Evolutionary conservation across 2,329 filamentous ascomycete species (phyloP).

Genomic region (Alternaria triticina): DNA sequence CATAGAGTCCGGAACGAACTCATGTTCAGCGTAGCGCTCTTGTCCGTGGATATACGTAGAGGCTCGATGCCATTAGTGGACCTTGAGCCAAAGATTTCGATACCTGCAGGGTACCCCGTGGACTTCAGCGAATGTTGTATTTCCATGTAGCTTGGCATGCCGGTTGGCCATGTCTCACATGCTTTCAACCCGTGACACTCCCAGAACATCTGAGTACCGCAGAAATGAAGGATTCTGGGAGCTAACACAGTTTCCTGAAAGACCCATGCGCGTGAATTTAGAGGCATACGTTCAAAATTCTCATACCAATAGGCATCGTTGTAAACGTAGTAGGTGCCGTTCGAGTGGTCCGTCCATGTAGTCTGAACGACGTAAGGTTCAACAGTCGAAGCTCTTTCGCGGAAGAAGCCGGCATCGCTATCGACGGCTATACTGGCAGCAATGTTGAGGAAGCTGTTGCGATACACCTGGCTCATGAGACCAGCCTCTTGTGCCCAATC

Average conservation of each 20-base stretch:
- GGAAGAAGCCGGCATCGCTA: neutral
- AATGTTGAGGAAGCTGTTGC: neutral
- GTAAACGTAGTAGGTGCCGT: neutral
- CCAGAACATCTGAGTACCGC: neutral
- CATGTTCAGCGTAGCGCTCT: no score
- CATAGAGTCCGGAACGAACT: neutral
- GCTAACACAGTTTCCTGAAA: neutral
- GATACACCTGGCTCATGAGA: neutral
- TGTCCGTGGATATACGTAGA: neutral
- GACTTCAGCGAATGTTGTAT: neutral
- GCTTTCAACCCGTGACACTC: neutral
- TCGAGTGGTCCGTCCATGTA: neutral
- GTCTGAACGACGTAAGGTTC: neutral
- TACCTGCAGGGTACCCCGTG: neutral
- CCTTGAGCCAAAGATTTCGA: neutral
- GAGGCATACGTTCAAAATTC: neutral
- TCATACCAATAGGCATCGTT: accelerated
- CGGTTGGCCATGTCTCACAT: neutral
- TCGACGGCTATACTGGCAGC: neutral
- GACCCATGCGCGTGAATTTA: neutral
- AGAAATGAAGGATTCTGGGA: neutral
- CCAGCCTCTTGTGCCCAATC: neutral
- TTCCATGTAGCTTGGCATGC: accelerated
- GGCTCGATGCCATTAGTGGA: accelerated
- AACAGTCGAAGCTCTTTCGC: neutral